phyloP scores from a whole-genome alignment of 2,329 filamentous ascomycete species.

The Trichoderma semiorbis region DNA sequence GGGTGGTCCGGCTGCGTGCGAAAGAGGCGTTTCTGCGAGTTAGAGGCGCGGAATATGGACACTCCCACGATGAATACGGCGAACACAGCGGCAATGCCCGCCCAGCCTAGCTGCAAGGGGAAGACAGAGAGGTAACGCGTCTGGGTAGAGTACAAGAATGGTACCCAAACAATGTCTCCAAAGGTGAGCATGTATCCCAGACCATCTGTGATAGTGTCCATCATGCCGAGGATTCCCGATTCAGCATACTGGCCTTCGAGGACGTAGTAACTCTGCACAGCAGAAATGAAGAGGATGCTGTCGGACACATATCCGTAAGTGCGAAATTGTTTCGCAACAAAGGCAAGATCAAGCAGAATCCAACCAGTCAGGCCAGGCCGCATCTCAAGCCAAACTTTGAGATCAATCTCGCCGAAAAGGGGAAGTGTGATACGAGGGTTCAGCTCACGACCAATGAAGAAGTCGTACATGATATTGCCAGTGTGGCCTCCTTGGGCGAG shows the following conservation, averaged over 20 bases:
- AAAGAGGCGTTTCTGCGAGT: slow-evolving; percentile 92
- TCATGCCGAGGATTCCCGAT: slow-evolving; percentile 78
- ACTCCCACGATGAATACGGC: slow-evolving; percentile 67
- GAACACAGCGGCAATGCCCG: slow-evolving; percentile 60
- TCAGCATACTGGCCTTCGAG: slow-evolving; percentile 83
- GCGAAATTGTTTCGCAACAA: slow-evolving; percentile 80
- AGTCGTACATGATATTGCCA: slow-evolving; percentile 85
- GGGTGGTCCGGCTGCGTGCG: slow-evolving; percentile 78
- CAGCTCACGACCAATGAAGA: slow-evolving; percentile 92
- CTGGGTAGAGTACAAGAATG: slow-evolving; percentile 80
- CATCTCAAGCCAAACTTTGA: slow-evolving; percentile 84
- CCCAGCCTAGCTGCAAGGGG: slow-evolving; percentile 67
- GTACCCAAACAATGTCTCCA: slow-evolving; percentile 86
- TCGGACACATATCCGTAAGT: slow-evolving; percentile 77
- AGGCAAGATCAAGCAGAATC: slow-evolving; percentile 77
- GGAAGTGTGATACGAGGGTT: slow-evolving; percentile 79
- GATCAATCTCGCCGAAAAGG: slow-evolving; percentile 76
- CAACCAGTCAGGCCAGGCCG: slow-evolving; percentile 83
- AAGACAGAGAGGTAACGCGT: slow-evolving; percentile 77
- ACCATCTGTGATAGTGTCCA: slow-evolving; percentile 86
- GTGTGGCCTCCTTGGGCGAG: slow-evolving; percentile 74
- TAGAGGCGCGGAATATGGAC: slow-evolving; percentile 81
- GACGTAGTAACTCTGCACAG: slow-evolving; percentile 75
- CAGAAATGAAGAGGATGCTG: slow-evolving; percentile 72
- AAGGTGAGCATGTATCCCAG: slow-evolving; percentile 92